phyloP scores from a whole-genome alignment of 2,329 filamentous ascomycete genomes.

The Diaporthe caulivora region DNA sequence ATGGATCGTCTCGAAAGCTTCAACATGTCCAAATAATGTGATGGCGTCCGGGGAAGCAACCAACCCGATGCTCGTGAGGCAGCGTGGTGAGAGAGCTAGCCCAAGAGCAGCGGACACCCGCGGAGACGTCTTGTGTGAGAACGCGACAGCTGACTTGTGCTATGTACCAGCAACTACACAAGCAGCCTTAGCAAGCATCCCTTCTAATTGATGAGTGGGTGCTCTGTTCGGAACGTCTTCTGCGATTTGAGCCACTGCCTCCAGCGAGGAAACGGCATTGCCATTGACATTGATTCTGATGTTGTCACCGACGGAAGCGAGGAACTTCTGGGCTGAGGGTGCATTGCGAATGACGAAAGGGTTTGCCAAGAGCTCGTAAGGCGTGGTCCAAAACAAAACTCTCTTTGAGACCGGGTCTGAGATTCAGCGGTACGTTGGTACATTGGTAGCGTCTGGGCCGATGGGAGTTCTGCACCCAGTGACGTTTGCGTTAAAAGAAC shows the following conservation, averaged over 20 bases:
- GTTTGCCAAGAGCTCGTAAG: constrained; percentile 16
- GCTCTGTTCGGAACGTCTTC: not conserved
- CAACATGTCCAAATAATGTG: not conserved
- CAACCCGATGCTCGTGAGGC: not conserved
- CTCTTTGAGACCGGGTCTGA: not conserved
- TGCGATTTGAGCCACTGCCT: not conserved
- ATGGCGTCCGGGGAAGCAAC: not conserved
- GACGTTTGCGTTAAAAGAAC: constrained; percentile 14
- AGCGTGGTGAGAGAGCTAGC: not conserved
- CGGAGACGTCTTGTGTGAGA: not conserved
- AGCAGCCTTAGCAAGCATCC: too few relatives aligned
- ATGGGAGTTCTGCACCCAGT: not conserved
- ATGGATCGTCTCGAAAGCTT: constrained; percentile 11
- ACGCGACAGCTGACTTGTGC: not conserved
- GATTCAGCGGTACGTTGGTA: not conserved
- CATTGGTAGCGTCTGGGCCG: not conserved
- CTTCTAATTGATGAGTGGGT: not conserved
- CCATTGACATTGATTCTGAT: not conserved
- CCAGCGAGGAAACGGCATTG: not conserved
- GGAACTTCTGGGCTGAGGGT: not conserved
- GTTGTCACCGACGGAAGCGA: not conserved
- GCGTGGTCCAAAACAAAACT: constrained; percentile 1
- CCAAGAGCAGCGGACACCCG: constrained; percentile 14
- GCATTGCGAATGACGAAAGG: constrained; percentile 10
- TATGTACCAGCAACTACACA: not conserved